Base-by-base conservation (phyloP, 306 rosid species). In the Prunus padus region DNA sequence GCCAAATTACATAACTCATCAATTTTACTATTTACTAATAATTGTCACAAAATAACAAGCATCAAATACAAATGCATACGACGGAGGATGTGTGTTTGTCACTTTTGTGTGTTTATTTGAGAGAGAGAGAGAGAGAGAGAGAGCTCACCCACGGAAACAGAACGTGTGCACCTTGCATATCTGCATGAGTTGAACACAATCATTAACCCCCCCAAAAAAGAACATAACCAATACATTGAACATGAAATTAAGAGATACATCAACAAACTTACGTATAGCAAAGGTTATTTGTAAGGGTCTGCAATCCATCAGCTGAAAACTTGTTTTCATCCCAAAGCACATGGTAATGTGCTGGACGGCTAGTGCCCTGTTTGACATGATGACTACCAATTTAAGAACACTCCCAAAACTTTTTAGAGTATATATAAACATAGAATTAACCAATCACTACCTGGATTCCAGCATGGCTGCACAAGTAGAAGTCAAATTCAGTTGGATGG, bases 141-240 rank as follows among this genome's bases (percentile, higher is more conserved):
- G 64, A 13, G 65, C 71, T 73, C 16, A 96, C 99, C 99, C 20
- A 96, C 91, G 11, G 99, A 92, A 30, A 96, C 99, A 42, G 99
- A 96, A 0, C 99, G 82, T 0, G 99, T 96, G 83, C 99, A 96
- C 75, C 99, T 84, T 6, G 99, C 99, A 84, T 96, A 96, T 30
- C 99, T 96, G 80, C 76, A 79, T 9, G 22, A 66, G 56, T 26
- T 73, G 31, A 46, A 45, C 72, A 40, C 20, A 57, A 50, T 62
- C 47, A 75, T 8, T 28, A 22, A 61, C 13, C 31, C 31, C 31
- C 33, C 37, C 54, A 8, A 1, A 52, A 47, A 16, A 45, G 42
- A 47, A 71, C 65, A n/a, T 19, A 33, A 22, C 20, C 33, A 23
- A 56, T 13, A 13, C 10, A 22, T 28, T 2, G 15, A 42, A 28